phyloP scores from a whole-genome alignment of 2,329 filamentous ascomycete genomes.

The Aspergillus bombycis region DNA sequence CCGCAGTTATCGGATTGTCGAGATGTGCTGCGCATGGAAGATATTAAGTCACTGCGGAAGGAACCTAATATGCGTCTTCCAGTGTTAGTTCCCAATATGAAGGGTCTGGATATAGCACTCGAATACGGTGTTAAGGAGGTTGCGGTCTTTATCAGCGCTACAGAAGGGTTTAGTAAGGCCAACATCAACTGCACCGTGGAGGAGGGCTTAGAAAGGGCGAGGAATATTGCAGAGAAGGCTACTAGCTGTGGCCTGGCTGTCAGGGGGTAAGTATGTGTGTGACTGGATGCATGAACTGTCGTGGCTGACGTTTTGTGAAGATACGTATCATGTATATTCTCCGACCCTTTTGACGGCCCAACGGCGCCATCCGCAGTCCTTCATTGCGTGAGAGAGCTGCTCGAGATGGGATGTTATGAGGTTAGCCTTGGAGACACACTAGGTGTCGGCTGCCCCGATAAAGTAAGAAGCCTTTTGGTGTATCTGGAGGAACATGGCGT shows the following conservation, averaged over 20 bases:
- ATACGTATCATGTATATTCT: constrained; percentile 47
- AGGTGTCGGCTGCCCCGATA: constrained; percentile 72
- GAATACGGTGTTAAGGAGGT: constrained; percentile 40
- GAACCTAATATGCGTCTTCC: constrained; percentile 31
- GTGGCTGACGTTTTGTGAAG: constrained; percentile 2
- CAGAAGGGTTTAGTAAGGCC: constrained; percentile 46
- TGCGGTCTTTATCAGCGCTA: constrained; percentile 47
- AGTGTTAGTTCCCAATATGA: constrained; percentile 47
- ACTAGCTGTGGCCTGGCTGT: constrained; percentile 31
- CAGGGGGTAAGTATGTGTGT: constrained; percentile 32
- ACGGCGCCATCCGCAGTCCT: constrained; percentile 55
- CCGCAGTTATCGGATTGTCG: constrained; percentile 65
- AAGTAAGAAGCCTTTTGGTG: constrained; percentile 35
- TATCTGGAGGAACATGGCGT: constrained; percentile 55
- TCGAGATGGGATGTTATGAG: constrained; percentile 88
- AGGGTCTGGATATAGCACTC: constrained; percentile 61
- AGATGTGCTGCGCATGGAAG: constrained; percentile 21
- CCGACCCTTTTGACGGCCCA: constrained; percentile 55
- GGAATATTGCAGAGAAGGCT: constrained; percentile 35
- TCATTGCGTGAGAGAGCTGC: constrained; percentile 59
- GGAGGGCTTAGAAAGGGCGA: constrained; percentile 40
- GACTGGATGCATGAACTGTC: neutral
- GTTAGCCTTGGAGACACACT: constrained; percentile 90
- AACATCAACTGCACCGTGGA: constrained; percentile 48
- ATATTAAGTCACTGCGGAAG: constrained; percentile 58